Evolutionary conservation across 1,284 basidiomycete species (phyloP).

Genomic region (Ustilago bromivora): DNA sequence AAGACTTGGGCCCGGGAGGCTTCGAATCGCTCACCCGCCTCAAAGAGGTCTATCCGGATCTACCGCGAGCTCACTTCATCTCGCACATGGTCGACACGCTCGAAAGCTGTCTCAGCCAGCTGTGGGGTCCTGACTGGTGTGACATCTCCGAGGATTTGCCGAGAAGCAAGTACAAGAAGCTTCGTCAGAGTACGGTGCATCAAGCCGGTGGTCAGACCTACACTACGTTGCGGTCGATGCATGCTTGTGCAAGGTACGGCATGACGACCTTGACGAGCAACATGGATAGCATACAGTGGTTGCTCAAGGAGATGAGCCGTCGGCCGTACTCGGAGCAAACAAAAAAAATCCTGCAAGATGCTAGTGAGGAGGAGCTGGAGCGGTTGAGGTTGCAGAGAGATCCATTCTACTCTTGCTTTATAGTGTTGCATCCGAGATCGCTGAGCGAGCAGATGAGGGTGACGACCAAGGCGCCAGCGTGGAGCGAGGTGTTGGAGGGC

Average conservation of each 20-base stretch:
- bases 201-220: conserved; percentile 43
- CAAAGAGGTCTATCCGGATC: conserved; percentile 35
- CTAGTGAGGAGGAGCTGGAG: conserved; percentile 8
- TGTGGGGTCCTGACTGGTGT: conserved; percentile 46
- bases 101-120: conserved; percentile 36
- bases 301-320: conserved; percentile 49
- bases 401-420: conserved; percentile 25
- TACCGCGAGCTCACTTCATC: conserved; percentile 36
- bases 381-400: conserved; percentile 4
- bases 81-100: conserved; percentile 48
- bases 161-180: conserved; percentile 40
- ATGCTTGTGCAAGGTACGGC: conserved; percentile 35
- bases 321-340: conserved; percentile 26
- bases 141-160: conserved; percentile 40
- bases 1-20: conserved; percentile 34
- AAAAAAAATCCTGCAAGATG: conserved; percentile 5
- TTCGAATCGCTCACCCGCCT: conserved; percentile 25
- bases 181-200: conserved; percentile 30
- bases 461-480: conserved; percentile 30
- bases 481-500: conserved; percentile 41
- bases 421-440: conserved; percentile 52
- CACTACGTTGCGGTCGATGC: conserved; percentile 30
- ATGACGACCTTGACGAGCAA: conserved; percentile 59
- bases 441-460: conserved; percentile 57
- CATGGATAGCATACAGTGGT: conserved; percentile 57